These are phyloP conservation scores for Cladosporium sp. DNA, from an alignment of 2,329 filamentous ascomycete species.

Conservation along the genomic window DNA sequence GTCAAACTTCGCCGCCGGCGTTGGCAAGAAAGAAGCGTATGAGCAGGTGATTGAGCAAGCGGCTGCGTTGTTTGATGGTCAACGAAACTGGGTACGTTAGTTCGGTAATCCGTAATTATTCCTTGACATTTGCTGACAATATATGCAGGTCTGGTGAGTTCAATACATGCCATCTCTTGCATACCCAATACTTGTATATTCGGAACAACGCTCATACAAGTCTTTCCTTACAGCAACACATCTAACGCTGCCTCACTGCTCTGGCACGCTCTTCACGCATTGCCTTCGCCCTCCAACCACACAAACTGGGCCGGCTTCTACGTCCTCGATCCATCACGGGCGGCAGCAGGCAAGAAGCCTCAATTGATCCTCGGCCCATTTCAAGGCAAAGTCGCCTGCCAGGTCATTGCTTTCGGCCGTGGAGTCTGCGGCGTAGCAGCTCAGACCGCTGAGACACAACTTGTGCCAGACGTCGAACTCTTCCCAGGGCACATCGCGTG, in stretches of 20 bases:
- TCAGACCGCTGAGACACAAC: slow-evolving; percentile 59
- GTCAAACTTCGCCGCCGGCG: slow-evolving; percentile 66
- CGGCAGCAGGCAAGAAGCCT: slow-evolving; percentile 24
- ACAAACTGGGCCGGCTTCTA: slow-evolving; percentile 87
- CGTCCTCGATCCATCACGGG: slow-evolving; percentile 55
- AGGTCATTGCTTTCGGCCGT: slow-evolving; percentile 70
- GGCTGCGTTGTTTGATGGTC: slow-evolving; percentile 66
- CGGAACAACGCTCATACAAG: not conserved
- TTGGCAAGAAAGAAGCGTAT: slow-evolving; percentile 73
- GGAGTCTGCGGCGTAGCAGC: slow-evolving; percentile 78
- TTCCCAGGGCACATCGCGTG: slow-evolving; percentile 84
- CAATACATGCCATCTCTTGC: not conserved
- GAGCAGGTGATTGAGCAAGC: slow-evolving; percentile 72
- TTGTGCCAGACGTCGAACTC: slow-evolving; percentile 66
- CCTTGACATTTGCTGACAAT: not conserved
- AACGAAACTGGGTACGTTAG: slow-evolving; percentile 71
- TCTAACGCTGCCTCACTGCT: slow-evolving; percentile 73
- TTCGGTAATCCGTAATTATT: not conserved
- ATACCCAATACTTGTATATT: not conserved
- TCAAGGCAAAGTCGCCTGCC: slow-evolving; percentile 75
- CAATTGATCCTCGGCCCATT: slow-evolving; percentile 77
- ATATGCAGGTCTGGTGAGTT: slow-evolving; percentile 23
- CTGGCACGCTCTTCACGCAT: slow-evolving; percentile 76
- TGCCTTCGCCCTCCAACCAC: slow-evolving; percentile 62
- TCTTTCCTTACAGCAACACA: slow-evolving; percentile 60